phyloP scores from a whole-genome alignment of 2,329 filamentous ascomycete genomes.

The Cercospora nicotianae region DNA sequence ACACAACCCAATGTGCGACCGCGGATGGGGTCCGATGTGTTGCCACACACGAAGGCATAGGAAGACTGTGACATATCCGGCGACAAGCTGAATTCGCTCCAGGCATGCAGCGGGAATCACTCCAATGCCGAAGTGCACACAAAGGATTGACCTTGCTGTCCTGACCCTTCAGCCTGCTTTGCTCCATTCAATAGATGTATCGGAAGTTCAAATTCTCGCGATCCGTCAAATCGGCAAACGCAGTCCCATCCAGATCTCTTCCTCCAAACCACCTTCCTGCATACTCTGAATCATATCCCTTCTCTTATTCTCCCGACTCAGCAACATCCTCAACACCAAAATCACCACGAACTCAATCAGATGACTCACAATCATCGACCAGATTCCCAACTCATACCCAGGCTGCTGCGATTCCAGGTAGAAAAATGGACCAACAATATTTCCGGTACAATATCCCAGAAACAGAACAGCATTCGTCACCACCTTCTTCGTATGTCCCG shows the following conservation, averaged over 20 bases:
- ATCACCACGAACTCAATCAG: conserved; percentile 54
- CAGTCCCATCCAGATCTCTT: conserved; percentile 51
- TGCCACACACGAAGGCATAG: neutral
- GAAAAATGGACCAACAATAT: conserved; percentile 63
- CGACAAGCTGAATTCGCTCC: neutral
- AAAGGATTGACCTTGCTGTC: neutral
- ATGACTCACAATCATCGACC: conserved; percentile 58
- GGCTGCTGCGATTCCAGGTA: conserved; percentile 58
- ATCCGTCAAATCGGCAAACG: conserved; percentile 57
- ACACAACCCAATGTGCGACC: neutral
- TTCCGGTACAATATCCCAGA: conserved; percentile 53
- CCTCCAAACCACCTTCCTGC: conserved; percentile 49
- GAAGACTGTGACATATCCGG: neutral
- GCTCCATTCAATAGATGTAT: conserved; percentile 10
- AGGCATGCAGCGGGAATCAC: neutral
- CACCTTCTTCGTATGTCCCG: conserved; percentile 63
- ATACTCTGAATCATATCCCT: conserved; percentile 52
- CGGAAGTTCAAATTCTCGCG: conserved; percentile 23
- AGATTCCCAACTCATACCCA: conserved; percentile 53
- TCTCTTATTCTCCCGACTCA: conserved; percentile 53
- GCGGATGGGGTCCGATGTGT: neutral
- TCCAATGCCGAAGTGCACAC: neutral
- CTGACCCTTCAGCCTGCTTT: neutral
- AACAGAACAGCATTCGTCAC: conserved; percentile 63
- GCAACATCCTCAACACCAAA: conserved; percentile 46